Evolutionary conservation across 257 asterid species (phyloP), one percentile per base, ranked within the genome.

Genomic region (Nicotiana benthamiana): DNA sequence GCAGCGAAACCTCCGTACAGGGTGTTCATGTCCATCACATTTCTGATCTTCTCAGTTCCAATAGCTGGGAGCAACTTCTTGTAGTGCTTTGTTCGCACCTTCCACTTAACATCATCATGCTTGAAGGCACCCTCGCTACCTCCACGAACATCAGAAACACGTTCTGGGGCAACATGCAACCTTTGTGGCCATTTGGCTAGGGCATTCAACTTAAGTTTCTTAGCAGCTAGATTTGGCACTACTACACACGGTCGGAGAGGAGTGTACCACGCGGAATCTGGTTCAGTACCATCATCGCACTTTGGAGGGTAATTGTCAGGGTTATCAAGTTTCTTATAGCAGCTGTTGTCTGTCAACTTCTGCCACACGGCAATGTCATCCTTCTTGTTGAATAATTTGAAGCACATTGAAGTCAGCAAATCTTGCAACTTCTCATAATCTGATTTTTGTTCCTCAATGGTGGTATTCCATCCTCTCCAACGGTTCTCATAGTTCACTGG

Each of bases 281-380:
- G 95, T 80, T 95, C 99, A 8, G 98, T 92, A 28, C 99, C 97
- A 26, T 95, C 99, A 12, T 92, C 99, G 75, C 99, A 95, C 68
- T 88, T 92, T 0, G 97, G 89, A 2, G 98, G 99, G 85, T 93
- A 92, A 12, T 46, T 85, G 30, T 92, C 99, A 0, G 94, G 93
- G 72, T 89, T 81, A 80, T 91, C 97, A 6, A 95, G 97, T 90
- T 92, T 87, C 85, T 88, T 95, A 75, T 95, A 95, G 86, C 99
- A 95, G 85, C 82, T 90, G 40, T 76, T 82, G 64, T 90, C 97
- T 0, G 91, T 68, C 74, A 84, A 75, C 52, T 95, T 95, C 87
- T 93, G 99, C 99, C 99, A 95, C 46, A 95, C 98, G 5, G 99
- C 98, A 72, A 95, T 91, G 86, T 95, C 99, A 16, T 92, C 99